phyloP scores from a whole-genome alignment of 768 basidiomycete species.

The Phaeolepiota aurea region DNA sequence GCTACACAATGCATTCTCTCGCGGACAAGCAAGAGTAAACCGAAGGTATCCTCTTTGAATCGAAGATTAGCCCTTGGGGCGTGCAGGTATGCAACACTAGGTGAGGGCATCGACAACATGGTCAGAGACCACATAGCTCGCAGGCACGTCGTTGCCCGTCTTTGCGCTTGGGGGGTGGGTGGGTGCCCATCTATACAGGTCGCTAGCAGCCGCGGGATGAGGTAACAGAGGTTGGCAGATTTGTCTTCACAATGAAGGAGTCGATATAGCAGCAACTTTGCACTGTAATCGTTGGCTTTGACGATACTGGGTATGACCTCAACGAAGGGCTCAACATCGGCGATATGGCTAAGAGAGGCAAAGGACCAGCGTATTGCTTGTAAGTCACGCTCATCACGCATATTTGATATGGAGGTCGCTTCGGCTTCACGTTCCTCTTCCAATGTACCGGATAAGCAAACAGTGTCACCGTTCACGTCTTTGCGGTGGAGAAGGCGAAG shows the following conservation, averaged over 20 bases:
- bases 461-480: constrained; percentile 12
- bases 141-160: constrained; percentile 23
- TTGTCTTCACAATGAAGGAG: constrained; percentile 22
- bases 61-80: constrained; percentile 13
- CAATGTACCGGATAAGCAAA: constrained; percentile 13
- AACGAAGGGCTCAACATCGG: constrained; percentile 26
- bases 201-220: constrained; percentile 24
- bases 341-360: constrained; percentile 22
- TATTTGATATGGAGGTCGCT: constrained; percentile 22
- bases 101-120: constrained; percentile 28
- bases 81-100: neutral
- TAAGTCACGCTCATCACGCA: constrained; percentile 29
- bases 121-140: constrained; percentile 32
- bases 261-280: constrained; percentile 23
- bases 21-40: constrained; percentile 14
- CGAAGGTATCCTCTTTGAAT: constrained; percentile 26
- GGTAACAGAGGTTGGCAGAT: constrained; percentile 20
- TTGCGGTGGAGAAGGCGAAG: constrained; percentile 15
- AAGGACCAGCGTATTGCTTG: constrained; percentile 31
- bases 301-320: constrained; percentile 25
- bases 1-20: constrained; percentile 14
- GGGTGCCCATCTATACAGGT: constrained; percentile 19
- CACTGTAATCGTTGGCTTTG: constrained; percentile 27
- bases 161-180: constrained; percentile 15
- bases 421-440: constrained; percentile 22